Base-by-base conservation (phyloP, 2,329 filamentous ascomycete species). In the Fusarium verticillioides region DNA sequence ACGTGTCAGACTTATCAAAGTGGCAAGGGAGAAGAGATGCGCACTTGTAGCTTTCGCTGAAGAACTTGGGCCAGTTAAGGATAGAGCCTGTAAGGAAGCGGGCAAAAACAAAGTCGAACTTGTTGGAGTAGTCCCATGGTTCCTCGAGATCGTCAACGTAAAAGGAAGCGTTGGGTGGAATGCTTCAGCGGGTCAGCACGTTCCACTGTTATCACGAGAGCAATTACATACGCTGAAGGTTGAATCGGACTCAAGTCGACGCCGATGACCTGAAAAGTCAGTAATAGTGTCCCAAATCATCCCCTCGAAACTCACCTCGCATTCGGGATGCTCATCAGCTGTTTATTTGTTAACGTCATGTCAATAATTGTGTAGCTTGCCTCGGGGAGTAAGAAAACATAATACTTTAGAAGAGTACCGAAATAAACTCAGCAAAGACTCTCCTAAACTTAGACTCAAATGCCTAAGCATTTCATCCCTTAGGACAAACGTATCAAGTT, bases 291-390 rank as follows among this genome's bases (percentile, higher is more conserved):
- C 9, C 3, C 1, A 19, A 23, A 1, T 13, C 13, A 15, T 10
- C 7, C 0, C 7, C 0, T 2, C 19, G 0, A 5, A 11, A 44
- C 58, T 16, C 9, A 73, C 69, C 36, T 73, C 47, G 12, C 58
- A 63, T n/a, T 61, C 69, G 2, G 69, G 70, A 26, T 73, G 66
- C 10, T 73, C 69, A 43, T 73, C 69, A 23, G 61, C 66, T 73
- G 13, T 7, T 5, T 2, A 6, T 1, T 3, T 30, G 40, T 72
- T 12, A 72, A 13, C 9, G 12, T 23, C 10, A 9, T 36, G 34
- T 12, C 13, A 12, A 32, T 32, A 4, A 1, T 4, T 32, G 5
- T 5, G 12, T 13, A 2, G 32, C 32, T 32, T 32, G 32, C 32
- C 32, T 32, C 32, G 5, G 32, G 5, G 32, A 32, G 32, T 12